Percentiles rank a stretch among this genome's conserved stretches.
Conservation (phyloP, 176 grass and related monocot genomes). For the Avena sativa region DNA sequence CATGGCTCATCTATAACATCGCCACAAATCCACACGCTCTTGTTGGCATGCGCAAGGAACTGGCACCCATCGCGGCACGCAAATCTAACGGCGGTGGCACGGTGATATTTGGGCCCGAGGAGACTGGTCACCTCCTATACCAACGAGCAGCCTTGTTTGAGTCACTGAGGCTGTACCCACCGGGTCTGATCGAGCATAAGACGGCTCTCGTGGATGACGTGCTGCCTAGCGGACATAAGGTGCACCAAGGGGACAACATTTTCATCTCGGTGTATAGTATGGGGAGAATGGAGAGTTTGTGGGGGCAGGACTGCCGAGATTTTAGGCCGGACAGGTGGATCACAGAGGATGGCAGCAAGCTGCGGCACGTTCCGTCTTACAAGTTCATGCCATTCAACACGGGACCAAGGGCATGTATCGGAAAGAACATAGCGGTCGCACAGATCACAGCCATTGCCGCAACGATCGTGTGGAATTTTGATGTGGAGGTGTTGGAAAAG, state of each 20-base stretch:
- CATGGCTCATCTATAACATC: conserved; percentile 50
- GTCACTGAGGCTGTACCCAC: conserved; percentile 47
- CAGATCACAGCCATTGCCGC: conserved; percentile 53
- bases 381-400: conserved; percentile 54
- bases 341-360: conserved; percentile 38
- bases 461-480: conserved; percentile 46
- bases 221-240: conserved; percentile 40
- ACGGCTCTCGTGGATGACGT: conserved; percentile 10
- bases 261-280: conserved; percentile 26
- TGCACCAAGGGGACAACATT: conserved; percentile 24
- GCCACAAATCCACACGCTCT: neutral
- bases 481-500: conserved; percentile 36
- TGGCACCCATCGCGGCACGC: neutral
- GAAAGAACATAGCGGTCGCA: conserved; percentile 48
- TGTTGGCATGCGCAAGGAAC: too few species aligned
- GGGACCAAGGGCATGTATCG: conserved; percentile 47
- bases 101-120: conserved; percentile 34
- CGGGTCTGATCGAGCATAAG: conserved; percentile 34
- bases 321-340: conserved; percentile 59
- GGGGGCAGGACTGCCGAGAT: conserved; percentile 50
- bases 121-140: conserved; percentile 30
- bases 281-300: conserved; percentile 43
- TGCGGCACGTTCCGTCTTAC: conserved; percentile 42
- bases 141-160: conserved; percentile 49
- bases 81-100: too few species aligned